A percentile compares a stretch with the other conserved stretches of the same genome.
Evolutionary conservation across 2,329 filamentous ascomycete genomes (phyloP).

Genomic region (Trichophyton schoenleinii): DNA sequence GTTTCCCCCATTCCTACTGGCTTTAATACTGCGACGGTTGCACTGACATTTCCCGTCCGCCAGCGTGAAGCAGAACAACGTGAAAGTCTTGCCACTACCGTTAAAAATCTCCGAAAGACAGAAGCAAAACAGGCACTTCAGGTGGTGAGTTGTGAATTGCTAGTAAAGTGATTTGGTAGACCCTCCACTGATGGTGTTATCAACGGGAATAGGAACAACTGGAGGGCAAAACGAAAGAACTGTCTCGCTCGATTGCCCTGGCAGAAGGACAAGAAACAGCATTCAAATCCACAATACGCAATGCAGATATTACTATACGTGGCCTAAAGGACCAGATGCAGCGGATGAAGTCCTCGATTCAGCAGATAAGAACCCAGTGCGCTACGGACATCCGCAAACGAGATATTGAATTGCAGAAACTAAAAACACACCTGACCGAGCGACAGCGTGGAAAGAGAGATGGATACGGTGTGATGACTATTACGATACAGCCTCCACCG

Average conservation of each 20-base stretch:
- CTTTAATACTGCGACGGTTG: constrained; percentile 35
- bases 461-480: constrained; percentile 40
- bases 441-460: constrained; percentile 46
- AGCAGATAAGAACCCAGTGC: constrained; percentile 75
- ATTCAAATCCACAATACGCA: constrained; percentile 55
- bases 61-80: constrained; percentile 82
- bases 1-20: neutral
- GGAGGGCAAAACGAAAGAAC: constrained; percentile 43
- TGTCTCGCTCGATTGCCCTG: constrained; percentile 44
- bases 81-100: constrained; percentile 65
- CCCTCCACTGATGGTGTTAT: neutral
- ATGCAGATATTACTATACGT: constrained; percentile 60
- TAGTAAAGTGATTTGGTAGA: neutral
- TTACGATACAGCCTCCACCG: constrained; percentile 32
- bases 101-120: constrained; percentile 64
- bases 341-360: constrained; percentile 63
- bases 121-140: constrained; percentile 61
- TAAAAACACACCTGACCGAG: constrained; percentile 77
- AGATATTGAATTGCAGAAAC: constrained; percentile 72
- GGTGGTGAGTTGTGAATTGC: constrained; percentile 36
- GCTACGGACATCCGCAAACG: constrained; percentile 83
- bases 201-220: constrained; percentile 35
- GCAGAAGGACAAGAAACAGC: constrained; percentile 59
- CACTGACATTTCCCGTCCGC: neutral
- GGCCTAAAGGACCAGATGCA: constrained; percentile 73